Conservation (phyloP, 257 asterid genomes). For the Fraxinus anomala region DNA sequence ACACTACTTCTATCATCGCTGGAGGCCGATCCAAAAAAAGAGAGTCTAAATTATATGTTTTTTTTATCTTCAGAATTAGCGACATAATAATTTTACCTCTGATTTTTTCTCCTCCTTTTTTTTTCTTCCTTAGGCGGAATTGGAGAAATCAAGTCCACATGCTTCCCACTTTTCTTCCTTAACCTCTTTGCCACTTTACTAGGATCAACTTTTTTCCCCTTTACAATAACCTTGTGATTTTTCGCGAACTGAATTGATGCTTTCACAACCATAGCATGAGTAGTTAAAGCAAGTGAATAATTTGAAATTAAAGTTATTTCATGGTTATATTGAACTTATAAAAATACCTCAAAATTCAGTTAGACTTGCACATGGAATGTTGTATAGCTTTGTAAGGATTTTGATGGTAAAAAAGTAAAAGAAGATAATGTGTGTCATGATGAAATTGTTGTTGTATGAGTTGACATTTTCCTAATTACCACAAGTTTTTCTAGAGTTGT, state of each 20-base stretch:
- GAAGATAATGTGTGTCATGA: background rate
- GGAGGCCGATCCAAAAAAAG: conserved; percentile 28
- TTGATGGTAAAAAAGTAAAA: background rate
- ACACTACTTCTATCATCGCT: conserved; percentile 46
- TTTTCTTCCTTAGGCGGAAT: conserved; percentile 28
- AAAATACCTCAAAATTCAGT: too few species aligned
- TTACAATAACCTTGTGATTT: conserved; percentile 51
- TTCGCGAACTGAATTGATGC: background rate
- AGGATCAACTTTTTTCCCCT: conserved; percentile 63
- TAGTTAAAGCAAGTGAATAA: too few species aligned
- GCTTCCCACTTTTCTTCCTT: conserved; percentile 63
- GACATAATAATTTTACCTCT: conserved; percentile 28
- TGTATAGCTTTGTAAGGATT: background rate
- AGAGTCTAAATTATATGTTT: background rate
- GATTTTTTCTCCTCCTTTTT: conserved; percentile 37
- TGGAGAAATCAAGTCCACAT: conserved; percentile 61
- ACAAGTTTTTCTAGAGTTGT: background rate
- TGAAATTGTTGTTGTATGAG: background rate
- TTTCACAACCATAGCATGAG: too few species aligned
- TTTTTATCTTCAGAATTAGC: background rate
- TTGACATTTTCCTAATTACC: background rate
- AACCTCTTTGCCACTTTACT: conserved; percentile 51
- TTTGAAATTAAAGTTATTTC: too few species aligned
- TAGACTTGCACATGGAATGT: background rate
- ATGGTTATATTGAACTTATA: too few species aligned